phyloP scores from a whole-genome alignment of 2,329 filamentous ascomycete genomes.

The Sporothrix humicola region DNA sequence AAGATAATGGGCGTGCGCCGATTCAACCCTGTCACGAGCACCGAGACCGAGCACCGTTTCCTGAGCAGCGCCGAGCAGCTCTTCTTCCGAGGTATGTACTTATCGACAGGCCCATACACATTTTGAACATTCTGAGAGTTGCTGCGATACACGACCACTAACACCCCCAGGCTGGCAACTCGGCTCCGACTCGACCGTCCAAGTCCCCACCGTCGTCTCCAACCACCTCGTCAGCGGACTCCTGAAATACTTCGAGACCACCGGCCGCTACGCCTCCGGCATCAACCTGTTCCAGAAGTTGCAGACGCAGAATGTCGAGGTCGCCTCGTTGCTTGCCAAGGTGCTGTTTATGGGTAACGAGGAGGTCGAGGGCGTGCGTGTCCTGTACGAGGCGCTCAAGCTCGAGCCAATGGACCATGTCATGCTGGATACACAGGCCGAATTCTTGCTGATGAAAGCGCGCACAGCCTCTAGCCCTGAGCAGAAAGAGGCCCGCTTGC shows the following conservation, averaged over 20 bases:
- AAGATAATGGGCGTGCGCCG: conserved; percentile 96
- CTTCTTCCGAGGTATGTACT: conserved; percentile 80
- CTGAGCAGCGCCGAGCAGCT: conserved; percentile 90
- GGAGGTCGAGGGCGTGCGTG: conserved; percentile 90
- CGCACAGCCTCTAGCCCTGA: conserved; percentile 59
- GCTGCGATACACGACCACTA: too few relatives aligned
- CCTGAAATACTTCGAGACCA: conserved; percentile 92
- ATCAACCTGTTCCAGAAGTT: conserved; percentile 99
- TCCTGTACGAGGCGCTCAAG: conserved; percentile 86
- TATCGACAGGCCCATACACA: not conserved
- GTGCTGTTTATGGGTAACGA: conserved; percentile 95
- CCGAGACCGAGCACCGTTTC: conserved; percentile 97
- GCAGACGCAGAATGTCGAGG: conserved; percentile 85
- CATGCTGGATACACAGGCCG: conserved; percentile 90
- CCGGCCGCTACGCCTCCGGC: conserved; percentile 89
- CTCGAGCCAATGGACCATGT: conserved; percentile 97
- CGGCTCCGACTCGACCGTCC: conserved; percentile 94
- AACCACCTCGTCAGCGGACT: conserved; percentile 96
- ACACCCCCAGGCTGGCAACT: conserved; percentile 78
- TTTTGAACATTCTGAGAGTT: too few relatives aligned
- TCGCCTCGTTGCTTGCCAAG: conserved; percentile 88
- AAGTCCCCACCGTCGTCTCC: conserved; percentile 94
- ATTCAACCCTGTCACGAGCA: conserved; percentile 97
- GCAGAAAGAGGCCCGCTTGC: conserved; percentile 69
- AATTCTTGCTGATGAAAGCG: conserved; percentile 88